phyloP scores from a whole-genome alignment of 306 rosid genomes.

The Sechiopsis laciniata region DNA sequence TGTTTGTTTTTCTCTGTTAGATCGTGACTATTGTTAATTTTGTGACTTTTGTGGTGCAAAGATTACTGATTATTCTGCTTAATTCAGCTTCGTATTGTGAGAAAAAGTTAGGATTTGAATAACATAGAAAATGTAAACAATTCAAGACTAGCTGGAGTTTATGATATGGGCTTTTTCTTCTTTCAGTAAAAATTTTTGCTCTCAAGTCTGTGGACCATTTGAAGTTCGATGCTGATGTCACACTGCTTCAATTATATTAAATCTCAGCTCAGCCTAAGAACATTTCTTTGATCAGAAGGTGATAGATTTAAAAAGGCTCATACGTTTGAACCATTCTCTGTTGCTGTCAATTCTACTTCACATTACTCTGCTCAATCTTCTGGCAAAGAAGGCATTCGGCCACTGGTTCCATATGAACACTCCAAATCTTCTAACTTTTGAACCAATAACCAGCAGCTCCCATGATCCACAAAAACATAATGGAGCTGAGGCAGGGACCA shows the following conservation, averaged over 20 bases:
- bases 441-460: too few species aligned
- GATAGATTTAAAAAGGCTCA: slow-evolving; percentile 92
- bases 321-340: slow-evolving; percentile 76
- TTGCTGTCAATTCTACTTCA: slow-evolving; percentile 41
- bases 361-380: slow-evolving; percentile 35
- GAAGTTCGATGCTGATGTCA: slow-evolving; percentile 7
- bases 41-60: not conserved
- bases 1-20: slow-evolving; percentile 2
- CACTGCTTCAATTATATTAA: not conserved
- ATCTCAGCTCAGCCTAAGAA: not conserved
- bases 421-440: too few species aligned
- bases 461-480: slow-evolving; percentile 3
- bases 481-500: slow-evolving; percentile 61
- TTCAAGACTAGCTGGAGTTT: too few species aligned
- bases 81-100: not conserved
- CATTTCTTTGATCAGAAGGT: slow-evolving; percentile 14
- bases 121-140: too few species aligned
- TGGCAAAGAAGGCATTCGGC: slow-evolving; percentile 34
- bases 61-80: not conserved
- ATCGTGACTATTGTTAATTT: not conserved
- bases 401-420: slow-evolving; percentile 26
- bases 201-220: not conserved
- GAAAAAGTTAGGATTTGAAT: too few species aligned
- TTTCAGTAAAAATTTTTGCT: not conserved
- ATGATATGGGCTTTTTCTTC: too few species aligned